phyloP scores from a whole-genome alignment of 306 rosid species.

The Ormosia emarginata region DNA sequence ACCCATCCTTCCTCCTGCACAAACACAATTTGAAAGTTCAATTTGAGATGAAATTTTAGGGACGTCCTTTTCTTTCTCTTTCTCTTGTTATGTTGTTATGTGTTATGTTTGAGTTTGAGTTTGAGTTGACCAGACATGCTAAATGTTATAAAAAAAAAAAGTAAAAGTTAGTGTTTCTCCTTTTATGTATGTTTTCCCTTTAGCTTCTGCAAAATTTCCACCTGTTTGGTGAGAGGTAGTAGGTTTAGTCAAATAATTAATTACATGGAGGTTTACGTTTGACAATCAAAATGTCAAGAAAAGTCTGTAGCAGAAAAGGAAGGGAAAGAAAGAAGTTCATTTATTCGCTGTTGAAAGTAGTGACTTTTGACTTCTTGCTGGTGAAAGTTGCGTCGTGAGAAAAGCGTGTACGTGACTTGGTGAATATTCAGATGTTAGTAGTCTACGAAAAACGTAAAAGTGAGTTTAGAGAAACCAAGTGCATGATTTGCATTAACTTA shows the following conservation, averaged over 20 bases:
- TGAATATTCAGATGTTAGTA: constrained; percentile 34
- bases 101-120: background rate
- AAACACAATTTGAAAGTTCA: constrained; percentile 10
- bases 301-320: constrained; percentile 37
- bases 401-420: constrained; percentile 34
- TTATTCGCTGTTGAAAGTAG: constrained; percentile 46
- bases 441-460: constrained; percentile 42
- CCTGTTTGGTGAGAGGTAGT: constrained; percentile 31
- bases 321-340: constrained; percentile 31
- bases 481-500: background rate
- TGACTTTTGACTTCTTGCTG: constrained; percentile 68
- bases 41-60: background rate
- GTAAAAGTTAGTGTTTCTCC: background rate
- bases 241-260: constrained; percentile 31
- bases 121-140: constrained; percentile 7
- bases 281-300: constrained; percentile 38
- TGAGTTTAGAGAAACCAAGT: background rate
- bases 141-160: background rate
- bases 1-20: constrained; percentile 99
- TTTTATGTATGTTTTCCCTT: constrained; percentile 15
- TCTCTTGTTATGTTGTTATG: background rate
- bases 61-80: background rate
- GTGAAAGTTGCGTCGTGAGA: constrained; percentile 47
- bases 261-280: constrained; percentile 27
- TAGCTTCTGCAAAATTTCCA: constrained; percentile 24